Evolutionary conservation across 495 filamentous ascomycete genomes (phyloP).

Genomic region (Penicillium macrosclerotiorum): DNA sequence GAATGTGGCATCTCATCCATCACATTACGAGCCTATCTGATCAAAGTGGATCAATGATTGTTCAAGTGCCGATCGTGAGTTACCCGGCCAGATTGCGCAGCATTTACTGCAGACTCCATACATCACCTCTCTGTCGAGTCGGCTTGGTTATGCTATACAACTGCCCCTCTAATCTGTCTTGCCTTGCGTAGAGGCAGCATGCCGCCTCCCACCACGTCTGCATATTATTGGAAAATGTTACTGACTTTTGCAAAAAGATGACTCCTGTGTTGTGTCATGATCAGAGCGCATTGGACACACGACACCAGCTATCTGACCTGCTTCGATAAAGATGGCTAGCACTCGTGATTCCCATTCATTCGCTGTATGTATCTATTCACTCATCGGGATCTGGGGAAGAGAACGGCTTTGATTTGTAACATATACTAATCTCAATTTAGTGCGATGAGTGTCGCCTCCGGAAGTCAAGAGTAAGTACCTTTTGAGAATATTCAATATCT

Average conservation of each 20-base stretch:
- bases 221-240: too few relatives aligned
- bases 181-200: too few relatives aligned
- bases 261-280: slow-evolving; percentile 34
- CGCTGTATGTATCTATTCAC: slow-evolving; percentile 35
- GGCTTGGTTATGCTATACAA: neutral
- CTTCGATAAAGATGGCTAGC: slow-evolving; percentile 42
- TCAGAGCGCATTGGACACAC: slow-evolving; percentile 33
- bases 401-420: too few relatives aligned
- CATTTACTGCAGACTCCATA: too few relatives aligned
- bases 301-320: slow-evolving; percentile 22
- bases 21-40: slow-evolving; percentile 17
- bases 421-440: slow-evolving; percentile 15
- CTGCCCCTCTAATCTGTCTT: too few relatives aligned
- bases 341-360: slow-evolving; percentile 49
- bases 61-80: slow-evolving; percentile 44
- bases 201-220: too few relatives aligned
- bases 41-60: slow-evolving; percentile 24
- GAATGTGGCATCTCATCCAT: slow-evolving; percentile 22
- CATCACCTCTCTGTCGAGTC: too few relatives aligned
- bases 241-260: slow-evolving; percentile 39
- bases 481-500: neutral
- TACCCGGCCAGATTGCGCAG: slow-evolving; percentile 1
- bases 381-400: neutral
- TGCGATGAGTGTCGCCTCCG: slow-evolving; percentile 51
- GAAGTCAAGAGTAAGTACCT: slow-evolving; percentile 44